phyloP scores from a whole-genome alignment of 495 filamentous ascomycete species.

The Polyplosphaeria fusca region DNA sequence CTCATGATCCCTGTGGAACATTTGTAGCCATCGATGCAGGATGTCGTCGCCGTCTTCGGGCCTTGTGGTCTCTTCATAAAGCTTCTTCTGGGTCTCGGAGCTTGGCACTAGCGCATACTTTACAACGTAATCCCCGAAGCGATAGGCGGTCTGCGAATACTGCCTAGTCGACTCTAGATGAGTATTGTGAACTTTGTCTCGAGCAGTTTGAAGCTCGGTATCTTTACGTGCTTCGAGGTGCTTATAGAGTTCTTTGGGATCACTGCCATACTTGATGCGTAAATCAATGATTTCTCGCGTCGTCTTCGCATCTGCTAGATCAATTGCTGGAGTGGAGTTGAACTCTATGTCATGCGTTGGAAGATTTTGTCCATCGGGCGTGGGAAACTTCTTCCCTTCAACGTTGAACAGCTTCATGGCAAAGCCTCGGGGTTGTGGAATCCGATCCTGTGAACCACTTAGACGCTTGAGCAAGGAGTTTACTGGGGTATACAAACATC shows the following conservation, averaged over 20 bases:
- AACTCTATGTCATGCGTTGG: conserved; percentile 50
- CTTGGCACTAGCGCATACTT: conserved; percentile 49
- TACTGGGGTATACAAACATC: conserved; percentile 32
- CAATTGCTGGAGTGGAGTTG: conserved; percentile 49
- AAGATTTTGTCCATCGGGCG: conserved; percentile 38
- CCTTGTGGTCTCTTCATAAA: conserved; percentile 44
- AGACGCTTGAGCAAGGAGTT: not conserved
- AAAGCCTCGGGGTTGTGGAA: conserved; percentile 48
- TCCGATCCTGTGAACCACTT: conserved; percentile 37
- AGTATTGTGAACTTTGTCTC: conserved; percentile 42
- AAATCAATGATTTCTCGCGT: conserved; percentile 49
- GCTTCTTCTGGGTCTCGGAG: conserved; percentile 44
- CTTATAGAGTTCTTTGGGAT: conserved; percentile 43
- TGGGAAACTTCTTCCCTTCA: conserved; percentile 47
- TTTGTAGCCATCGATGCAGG: conserved; percentile 43
- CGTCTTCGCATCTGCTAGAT: conserved; percentile 48
- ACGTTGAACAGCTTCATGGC: conserved; percentile 51
- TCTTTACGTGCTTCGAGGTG: conserved; percentile 45
- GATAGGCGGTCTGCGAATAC: conserved; percentile 51
- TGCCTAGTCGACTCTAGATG: conserved; percentile 47
- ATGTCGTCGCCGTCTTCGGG: conserved; percentile 44
- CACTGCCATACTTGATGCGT: conserved; percentile 44
- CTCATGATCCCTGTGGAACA: conserved; percentile 47
- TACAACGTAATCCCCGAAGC: conserved; percentile 49
- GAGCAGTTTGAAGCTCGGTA: conserved; percentile 44